Evolutionary conservation across 306 rosid genomes (phyloP).

Genomic region (Citrullus amarus): DNA sequence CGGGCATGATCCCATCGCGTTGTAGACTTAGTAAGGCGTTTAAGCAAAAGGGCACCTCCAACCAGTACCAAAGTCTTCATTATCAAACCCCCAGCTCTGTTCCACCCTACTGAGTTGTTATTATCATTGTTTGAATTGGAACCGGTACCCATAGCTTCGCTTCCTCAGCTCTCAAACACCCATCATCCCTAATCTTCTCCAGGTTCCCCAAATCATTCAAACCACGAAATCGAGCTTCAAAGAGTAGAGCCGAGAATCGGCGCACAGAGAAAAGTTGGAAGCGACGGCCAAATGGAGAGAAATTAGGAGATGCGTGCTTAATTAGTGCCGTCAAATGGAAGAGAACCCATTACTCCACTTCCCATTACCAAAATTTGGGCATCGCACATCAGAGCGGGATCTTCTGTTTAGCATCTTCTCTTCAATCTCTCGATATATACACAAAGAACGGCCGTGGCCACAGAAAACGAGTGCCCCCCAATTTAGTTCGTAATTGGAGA

Average conservation of each 20-base stretch:
- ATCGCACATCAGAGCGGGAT: background rate
- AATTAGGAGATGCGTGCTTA: background rate
- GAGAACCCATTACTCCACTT: background rate
- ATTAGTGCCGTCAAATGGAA: background rate
- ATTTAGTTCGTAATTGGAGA: background rate
- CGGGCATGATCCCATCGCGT: slow-evolving; percentile 98
- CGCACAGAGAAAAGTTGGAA: background rate
- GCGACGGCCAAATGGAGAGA: background rate
- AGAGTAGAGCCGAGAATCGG: background rate
- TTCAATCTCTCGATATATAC: background rate
- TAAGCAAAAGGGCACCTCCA: slow-evolving; percentile 82
- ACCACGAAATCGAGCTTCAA: background rate
- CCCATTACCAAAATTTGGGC: background rate
- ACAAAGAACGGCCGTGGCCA: background rate
- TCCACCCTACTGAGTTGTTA: slow-evolving; percentile 38
- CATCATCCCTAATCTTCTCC: background rate
- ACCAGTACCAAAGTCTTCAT: slow-evolving; percentile 54
- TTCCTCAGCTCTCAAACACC: slow-evolving; percentile 1
- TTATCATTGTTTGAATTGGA: slow-evolving; percentile 7
- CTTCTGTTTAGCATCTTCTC: background rate
- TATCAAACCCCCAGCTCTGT: slow-evolving; percentile 57
- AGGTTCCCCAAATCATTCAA: background rate
- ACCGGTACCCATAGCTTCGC: slow-evolving; percentile 19
- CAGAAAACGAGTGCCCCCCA: background rate
- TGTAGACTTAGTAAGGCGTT: slow-evolving; percentile 88